Percentiles rank a stretch among this genome's conserved stretches.
These are phyloP conservation scores for Cynara cardunculus DNA, from an alignment of 129 eudicot species.

Conservation along the genomic window DNA sequence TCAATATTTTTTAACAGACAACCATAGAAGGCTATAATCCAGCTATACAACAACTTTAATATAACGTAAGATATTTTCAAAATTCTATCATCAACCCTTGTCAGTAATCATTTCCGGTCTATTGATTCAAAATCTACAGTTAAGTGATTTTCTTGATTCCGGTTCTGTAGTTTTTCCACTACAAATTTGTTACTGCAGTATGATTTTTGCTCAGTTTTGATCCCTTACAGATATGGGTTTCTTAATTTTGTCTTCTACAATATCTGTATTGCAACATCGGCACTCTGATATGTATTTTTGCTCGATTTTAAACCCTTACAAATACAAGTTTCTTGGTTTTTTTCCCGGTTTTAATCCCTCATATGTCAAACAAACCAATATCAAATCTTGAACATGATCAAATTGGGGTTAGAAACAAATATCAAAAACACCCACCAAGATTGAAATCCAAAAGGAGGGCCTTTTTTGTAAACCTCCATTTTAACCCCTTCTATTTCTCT, in stretches of 20 bases:
- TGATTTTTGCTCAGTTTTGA: background rate
- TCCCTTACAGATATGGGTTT: background rate
- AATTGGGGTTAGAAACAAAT: background rate
- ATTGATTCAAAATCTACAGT: no score
- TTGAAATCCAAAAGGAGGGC: background rate
- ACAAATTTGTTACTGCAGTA: no score
- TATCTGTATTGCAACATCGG: background rate
- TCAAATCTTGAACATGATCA: background rate
- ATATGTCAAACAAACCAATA: no score
- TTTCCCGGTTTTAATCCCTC: background rate
- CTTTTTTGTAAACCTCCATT: background rate
- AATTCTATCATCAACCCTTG: no score
- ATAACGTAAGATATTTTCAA: no score
- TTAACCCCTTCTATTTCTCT: slow-evolving; percentile 5
- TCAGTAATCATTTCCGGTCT: no score
- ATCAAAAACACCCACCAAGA: background rate
- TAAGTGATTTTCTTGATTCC: background rate
- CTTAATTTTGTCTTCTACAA: background rate
- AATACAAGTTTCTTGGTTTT: background rate
- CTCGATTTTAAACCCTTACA: no score
- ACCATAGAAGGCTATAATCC: no score
- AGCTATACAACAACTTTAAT: no score
- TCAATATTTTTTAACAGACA: background rate
- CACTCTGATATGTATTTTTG: no score
- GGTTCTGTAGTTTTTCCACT: no score